Evolutionary conservation across 148 eudicot species (phyloP).

Genomic region (Nepenthes mirabilis): DNA sequence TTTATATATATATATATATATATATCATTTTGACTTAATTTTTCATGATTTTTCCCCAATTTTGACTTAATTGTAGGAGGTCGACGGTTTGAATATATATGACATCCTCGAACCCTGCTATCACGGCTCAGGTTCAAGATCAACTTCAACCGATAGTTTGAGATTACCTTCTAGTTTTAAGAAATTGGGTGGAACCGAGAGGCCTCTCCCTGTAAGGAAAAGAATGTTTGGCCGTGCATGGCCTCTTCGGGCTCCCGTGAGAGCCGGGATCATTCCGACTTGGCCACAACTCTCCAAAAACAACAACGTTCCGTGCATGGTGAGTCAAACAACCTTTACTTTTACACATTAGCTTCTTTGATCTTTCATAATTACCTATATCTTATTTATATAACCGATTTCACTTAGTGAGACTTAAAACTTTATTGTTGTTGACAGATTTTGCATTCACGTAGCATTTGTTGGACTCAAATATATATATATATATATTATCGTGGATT

Average conservation of each 20-base stretch:
- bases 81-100: slow-evolving; percentile 56
- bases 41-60: neutral
- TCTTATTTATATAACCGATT: neutral
- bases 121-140: slow-evolving; percentile 24
- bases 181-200: slow-evolving; percentile 67
- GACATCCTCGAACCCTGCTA: slow-evolving; percentile 91
- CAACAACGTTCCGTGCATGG: slow-evolving; percentile 58
- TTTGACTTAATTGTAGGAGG: slow-evolving; percentile 19
- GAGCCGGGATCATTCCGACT: slow-evolving; percentile 70
- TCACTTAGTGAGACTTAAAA: neutral
- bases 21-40: neutral
- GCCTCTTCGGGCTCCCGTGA: slow-evolving; percentile 86
- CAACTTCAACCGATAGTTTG: slow-evolving; percentile 9
- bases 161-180: slow-evolving; percentile 69
- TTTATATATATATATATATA: neutral
- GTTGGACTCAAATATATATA: too few species aligned
- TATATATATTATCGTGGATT: too few species aligned
- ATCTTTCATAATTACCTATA: neutral
- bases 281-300: slow-evolving; percentile 73
- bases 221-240: slow-evolving; percentile 97
- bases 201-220: slow-evolving; percentile 72
- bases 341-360: neutral
- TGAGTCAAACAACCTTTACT: slow-evolving; percentile 20
- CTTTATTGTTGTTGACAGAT: too few species aligned
- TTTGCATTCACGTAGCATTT: too few species aligned